Evolutionary conservation across 106 monocot species (phyloP).

Genomic region (Acorus calamus): DNA sequence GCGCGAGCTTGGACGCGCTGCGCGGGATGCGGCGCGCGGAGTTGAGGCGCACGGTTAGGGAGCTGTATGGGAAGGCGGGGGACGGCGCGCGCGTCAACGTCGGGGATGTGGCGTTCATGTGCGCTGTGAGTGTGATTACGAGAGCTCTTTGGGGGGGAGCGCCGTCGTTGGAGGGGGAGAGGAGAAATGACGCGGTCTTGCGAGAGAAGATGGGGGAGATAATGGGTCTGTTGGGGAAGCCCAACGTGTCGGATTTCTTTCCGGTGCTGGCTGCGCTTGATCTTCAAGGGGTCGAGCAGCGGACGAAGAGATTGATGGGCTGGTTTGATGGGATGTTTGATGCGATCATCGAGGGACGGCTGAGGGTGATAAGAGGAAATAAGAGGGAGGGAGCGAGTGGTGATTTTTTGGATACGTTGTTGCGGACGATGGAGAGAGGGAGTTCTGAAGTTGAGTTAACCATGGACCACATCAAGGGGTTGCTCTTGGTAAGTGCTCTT

Average conservation of each 20-base stretch:
- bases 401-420: constrained; percentile 51
- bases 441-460: constrained; percentile 34
- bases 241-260: constrained; percentile 36
- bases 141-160: constrained; percentile 19
- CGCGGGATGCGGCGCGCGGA: neutral
- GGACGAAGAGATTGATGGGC: constrained; percentile 8
- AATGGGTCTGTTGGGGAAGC: constrained; percentile 2
- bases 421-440: constrained; percentile 15
- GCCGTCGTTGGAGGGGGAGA: neutral
- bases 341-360: constrained; percentile 27
- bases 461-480: constrained; percentile 38
- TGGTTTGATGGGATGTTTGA: constrained; percentile 31
- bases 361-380: neutral
- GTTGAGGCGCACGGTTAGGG: neutral
- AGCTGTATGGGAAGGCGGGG: too few relatives aligned
- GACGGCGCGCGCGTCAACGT: neutral
- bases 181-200: constrained; percentile 11
- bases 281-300: constrained; percentile 37
- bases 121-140: neutral
- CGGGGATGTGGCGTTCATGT: neutral
- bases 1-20: neutral
- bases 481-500: constrained; percentile 39
- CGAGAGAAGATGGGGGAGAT: constrained; percentile 14
- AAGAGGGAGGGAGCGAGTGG: neutral
- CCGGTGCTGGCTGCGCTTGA: constrained; percentile 45